These are phyloP conservation scores for Sparassis latifolia DNA, from an alignment of 1,284 basidiomycete species.

Conservation along the genomic window DNA sequence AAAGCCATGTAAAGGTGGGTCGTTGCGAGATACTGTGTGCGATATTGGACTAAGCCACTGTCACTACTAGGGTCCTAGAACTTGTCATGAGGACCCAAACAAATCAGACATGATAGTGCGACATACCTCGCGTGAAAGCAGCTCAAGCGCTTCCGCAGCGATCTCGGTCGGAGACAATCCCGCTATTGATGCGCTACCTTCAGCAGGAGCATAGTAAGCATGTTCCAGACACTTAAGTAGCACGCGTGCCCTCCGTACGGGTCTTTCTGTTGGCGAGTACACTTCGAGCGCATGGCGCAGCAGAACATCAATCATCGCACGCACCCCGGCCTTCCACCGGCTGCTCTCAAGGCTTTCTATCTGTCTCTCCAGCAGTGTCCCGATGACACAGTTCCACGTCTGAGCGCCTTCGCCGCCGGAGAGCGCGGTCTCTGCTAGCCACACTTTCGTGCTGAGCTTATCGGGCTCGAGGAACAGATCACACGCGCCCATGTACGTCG, in stretches of 20 bases:
- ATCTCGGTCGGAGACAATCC: slow-evolving; percentile 27
- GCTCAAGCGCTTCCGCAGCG: slow-evolving; percentile 33
- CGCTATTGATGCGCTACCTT: slow-evolving; percentile 9
- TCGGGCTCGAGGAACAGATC: slow-evolving; percentile 50
- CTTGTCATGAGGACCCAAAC: neutral
- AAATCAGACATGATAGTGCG: neutral
- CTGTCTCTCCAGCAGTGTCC: slow-evolving; percentile 57
- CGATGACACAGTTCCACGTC: slow-evolving; percentile 28
- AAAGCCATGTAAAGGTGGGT: slow-evolving; percentile 60
- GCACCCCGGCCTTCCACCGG: slow-evolving; percentile 49
- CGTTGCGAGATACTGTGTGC: slow-evolving; percentile 41
- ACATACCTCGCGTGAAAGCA: slow-evolving; percentile 36
- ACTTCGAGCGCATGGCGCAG: slow-evolving; percentile 42
- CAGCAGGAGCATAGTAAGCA: slow-evolving; percentile 33
- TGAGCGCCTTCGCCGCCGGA: neutral
- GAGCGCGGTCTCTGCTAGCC: neutral
- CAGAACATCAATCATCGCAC: slow-evolving; percentile 32
- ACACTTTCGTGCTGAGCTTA: slow-evolving; percentile 37
- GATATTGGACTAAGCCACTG: slow-evolving; percentile 29
- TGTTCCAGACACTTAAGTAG: slow-evolving; percentile 47
- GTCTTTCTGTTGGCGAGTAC: slow-evolving; percentile 41
- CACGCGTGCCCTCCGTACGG: slow-evolving; percentile 48
- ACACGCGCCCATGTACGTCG: slow-evolving; percentile 57
- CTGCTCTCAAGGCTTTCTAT: slow-evolving; percentile 44
- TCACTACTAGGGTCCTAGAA: slow-evolving; percentile 38